These are phyloP conservation scores for Phalaenopsis equestris DNA, from an alignment of 106 monocot genomes.

Conservation along the genomic window DNA sequence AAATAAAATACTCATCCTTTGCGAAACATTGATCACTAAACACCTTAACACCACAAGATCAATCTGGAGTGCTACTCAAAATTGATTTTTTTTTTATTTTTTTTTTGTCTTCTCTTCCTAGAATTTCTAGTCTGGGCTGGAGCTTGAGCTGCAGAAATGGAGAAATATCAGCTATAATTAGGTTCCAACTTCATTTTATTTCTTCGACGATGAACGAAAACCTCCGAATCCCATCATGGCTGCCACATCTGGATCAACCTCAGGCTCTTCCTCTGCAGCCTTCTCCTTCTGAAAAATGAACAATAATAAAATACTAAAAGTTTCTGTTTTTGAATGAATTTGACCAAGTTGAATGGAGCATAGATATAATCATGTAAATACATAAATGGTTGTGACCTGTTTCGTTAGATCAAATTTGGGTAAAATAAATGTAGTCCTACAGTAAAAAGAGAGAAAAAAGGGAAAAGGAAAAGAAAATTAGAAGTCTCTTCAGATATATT, in stretches of 20 bases:
- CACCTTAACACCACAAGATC: too few relatives aligned
- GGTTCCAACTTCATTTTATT: slow-evolving; percentile 23
- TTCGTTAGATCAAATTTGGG: too few relatives aligned
- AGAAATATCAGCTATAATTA: background rate
- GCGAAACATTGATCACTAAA: background rate
- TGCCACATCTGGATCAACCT: slow-evolving; percentile 74
- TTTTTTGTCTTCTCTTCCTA: too few relatives aligned
- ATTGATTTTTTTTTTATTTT: too few relatives aligned
- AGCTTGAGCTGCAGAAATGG: background rate
- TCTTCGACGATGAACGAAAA: slow-evolving; percentile 83
- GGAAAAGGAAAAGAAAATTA: too few relatives aligned
- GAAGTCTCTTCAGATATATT: too few relatives aligned
- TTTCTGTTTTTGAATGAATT: background rate
- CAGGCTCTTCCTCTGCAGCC: slow-evolving; percentile 49
- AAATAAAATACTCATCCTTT: too few relatives aligned
- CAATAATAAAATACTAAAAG: background rate
- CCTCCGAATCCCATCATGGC: slow-evolving; percentile 98
- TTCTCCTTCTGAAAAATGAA: slow-evolving; percentile 54
- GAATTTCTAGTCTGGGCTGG: background rate
- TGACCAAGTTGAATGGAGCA: background rate
- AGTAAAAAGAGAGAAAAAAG: too few relatives aligned
- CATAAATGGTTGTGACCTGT: background rate
- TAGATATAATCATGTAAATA: background rate
- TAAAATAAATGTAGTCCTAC: too few relatives aligned
- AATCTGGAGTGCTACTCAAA: too few relatives aligned